A percentile compares a stretch with the other conserved stretches of the same genome.
phyloP scores from a whole-genome alignment of 805 yeast species.

The Metschnikowia rubicola region DNA sequence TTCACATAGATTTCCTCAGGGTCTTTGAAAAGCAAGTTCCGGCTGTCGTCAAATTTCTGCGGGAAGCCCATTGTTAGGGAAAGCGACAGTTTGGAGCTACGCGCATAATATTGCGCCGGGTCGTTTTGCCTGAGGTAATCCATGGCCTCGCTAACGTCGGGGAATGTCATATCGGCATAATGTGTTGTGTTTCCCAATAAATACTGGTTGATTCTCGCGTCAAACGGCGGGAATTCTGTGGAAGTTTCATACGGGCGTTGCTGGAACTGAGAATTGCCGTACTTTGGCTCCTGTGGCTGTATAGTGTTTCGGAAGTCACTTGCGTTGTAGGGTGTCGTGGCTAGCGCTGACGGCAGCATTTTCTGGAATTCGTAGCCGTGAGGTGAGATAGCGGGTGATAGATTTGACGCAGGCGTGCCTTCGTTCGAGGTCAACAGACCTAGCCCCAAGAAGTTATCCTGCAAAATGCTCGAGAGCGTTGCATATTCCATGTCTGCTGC shows the following conservation, averaged over 20 bases:
- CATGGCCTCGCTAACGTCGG: conserved; percentile 54
- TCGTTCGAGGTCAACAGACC: conserved; percentile 29
- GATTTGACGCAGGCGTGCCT: conserved; percentile 36
- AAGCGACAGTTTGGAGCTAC: conserved; percentile 39
- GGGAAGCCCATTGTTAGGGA: conserved; percentile 47
- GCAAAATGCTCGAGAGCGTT: conserved; percentile 61
- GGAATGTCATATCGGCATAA: conserved; percentile 46
- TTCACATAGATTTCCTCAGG: conserved; percentile 78
- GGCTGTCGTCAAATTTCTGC: conserved; percentile 5
- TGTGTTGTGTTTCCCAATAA: conserved; percentile 52
- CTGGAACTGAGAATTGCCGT: neutral
- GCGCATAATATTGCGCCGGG: conserved; percentile 38
- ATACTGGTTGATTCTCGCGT: conserved; percentile 62
- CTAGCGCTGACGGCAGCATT: conserved; percentile 2
- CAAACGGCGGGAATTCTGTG: conserved; percentile 42
- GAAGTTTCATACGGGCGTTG: neutral
- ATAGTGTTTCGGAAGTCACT: neutral
- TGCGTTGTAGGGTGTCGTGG: neutral
- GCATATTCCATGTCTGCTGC: conserved; percentile 76
- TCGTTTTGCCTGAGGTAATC: conserved; percentile 36
- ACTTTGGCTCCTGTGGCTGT: neutral
- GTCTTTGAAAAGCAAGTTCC: conserved; percentile 40
- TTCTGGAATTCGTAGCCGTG: conserved; percentile 14
- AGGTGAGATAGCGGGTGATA: conserved; percentile 39
- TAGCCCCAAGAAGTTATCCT: conserved; percentile 37